phyloP scores from a whole-genome alignment of 805 yeast genomes.

The Saturnispora kantuleensis region DNA sequence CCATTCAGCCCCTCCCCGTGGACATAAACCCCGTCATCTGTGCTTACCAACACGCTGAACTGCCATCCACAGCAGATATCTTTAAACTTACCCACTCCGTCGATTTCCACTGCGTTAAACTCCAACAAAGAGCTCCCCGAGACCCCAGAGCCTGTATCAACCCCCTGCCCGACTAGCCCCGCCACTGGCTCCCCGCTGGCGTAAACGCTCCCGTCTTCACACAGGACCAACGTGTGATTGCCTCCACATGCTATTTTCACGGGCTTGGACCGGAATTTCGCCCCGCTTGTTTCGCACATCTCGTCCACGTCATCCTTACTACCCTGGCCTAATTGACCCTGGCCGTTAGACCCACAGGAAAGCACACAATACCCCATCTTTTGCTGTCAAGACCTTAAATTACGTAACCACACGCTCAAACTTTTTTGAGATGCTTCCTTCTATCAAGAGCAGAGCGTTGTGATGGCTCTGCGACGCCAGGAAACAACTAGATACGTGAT shows the following conservation, averaged over 20 bases:
- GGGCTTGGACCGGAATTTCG: slow-evolving; percentile 1
- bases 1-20: slow-evolving; percentile 66
- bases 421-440: no score
- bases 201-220: slow-evolving; percentile 42
- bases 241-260: slow-evolving; percentile 64
- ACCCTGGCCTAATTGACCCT: slow-evolving; percentile 58
- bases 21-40: slow-evolving; percentile 32
- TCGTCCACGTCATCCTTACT: slow-evolving; percentile 39
- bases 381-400: no score
- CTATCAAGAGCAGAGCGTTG: no score
- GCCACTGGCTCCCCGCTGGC: slow-evolving; percentile 37
- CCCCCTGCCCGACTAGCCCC: slow-evolving; percentile 1
- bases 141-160: not conserved
- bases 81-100: slow-evolving; percentile 27
- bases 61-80: slow-evolving; percentile 75
- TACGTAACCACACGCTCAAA: no score
- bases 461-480: no score
- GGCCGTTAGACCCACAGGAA: slow-evolving; percentile 81
- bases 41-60: slow-evolving; percentile 43
- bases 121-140: not conserved
- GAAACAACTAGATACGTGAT: no score
- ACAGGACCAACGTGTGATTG: slow-evolving; percentile 64
- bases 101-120: not conserved
- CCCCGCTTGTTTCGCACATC: slow-evolving; percentile 15
- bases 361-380: slow-evolving; percentile 24